Base-by-base conservation (phyloP, 2,329 filamentous ascomycete species). In the Tolypocladium paradoxum region DNA sequence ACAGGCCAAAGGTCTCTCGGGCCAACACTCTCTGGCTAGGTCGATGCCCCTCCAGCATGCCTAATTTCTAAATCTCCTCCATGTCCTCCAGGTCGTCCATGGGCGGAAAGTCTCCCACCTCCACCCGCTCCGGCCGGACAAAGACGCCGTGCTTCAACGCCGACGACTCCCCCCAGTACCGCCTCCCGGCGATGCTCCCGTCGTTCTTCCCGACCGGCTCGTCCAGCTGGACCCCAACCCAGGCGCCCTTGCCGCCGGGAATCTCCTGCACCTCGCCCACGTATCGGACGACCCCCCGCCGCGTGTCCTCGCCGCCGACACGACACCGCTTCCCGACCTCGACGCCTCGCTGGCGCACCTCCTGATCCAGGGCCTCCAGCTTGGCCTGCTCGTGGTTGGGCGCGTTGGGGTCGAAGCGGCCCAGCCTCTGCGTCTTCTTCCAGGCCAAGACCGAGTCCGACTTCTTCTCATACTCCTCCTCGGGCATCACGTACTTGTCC, bases 401-500 rank as follows among this genome's bases (percentile, higher is more conserved):
- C 8, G 90, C 89, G 61, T 85, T 78, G 14, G 93, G 93, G 66
- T 97, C 90, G 71, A 99, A 99, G 36, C 93, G 88, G 50, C 93
- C 93, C n/a, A 97, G 81, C 68, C 95, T 91, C 69, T 96, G 85
- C n/a, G 83, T 76, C 73, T 88, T 92, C 73, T 99, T 99, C 90
- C 90, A 97, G 6, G 91, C 88, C 27, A 96, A 80, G 16, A 99
- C 93, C 4, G 87, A 92, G 70, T 96, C 89, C 45, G 83, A 76
- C 65, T 91, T 90, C 64, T 83, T 82, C 67, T 90, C 90, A 71
- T 99, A 99, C 65, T 91, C 87, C 49, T 85, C 79, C 51, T 80
- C 76, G n/a, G 90, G 88, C 78, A 99, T 87, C 57, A 87, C 82
- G 69, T 93, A 97, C 73, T 96, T 96, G 53, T 90, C 83, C 6